A percentile compares a stretch with the other conserved stretches of the same genome.
Conservation (phyloP, 192 early-diverging fungal species). For the Geranomyces michiganensis region DNA sequence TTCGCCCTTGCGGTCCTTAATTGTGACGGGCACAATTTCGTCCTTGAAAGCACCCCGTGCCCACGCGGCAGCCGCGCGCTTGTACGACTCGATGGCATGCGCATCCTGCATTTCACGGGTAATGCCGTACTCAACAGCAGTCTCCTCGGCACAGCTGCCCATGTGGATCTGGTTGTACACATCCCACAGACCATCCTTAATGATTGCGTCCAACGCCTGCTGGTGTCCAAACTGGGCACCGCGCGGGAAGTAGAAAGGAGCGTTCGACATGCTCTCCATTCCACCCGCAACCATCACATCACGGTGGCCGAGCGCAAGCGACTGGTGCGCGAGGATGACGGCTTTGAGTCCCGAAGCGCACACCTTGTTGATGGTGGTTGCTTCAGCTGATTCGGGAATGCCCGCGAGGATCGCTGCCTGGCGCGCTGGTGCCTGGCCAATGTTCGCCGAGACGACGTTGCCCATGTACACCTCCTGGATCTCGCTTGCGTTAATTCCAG, state of each 20-base stretch:
- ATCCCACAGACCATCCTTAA: conserved; percentile 97
- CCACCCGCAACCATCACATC: conserved; percentile 89
- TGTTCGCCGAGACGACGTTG: conserved; percentile 85
- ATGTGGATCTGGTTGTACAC: conserved; percentile 87
- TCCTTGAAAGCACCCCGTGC: conserved; percentile 73
- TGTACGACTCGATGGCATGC: conserved; percentile 86
- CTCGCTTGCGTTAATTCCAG: conserved; percentile 77
- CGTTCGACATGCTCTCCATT: conserved; percentile 97
- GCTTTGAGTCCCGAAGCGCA: conserved; percentile 99
- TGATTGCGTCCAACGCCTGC: conserved; percentile 78
- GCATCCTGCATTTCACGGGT: conserved; percentile 88
- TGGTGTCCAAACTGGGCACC: conserved; percentile 78
- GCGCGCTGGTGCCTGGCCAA: conserved; percentile 92
- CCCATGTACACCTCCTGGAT: conserved; percentile 96
- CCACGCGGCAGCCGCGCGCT: conserved; percentile 86
- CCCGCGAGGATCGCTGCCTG: conserved; percentile 88
- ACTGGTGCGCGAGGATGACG: conserved; percentile 87
- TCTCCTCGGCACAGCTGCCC: conserved; percentile 69
- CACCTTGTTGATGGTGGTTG: conserved; percentile 98
- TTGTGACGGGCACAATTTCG: conserved; percentile 83
- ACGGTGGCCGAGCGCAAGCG: conserved; percentile 76
- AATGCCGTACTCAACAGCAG: conserved; percentile 84
- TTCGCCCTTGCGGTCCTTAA: conserved; percentile 83
- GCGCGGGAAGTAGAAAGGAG: conserved; percentile 73
- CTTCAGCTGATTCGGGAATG: conserved; percentile 78